These are phyloP conservation scores for Caloboletus firmus DNA, from an alignment of 1,284 basidiomycete genomes.

Conservation along the genomic window DNA sequence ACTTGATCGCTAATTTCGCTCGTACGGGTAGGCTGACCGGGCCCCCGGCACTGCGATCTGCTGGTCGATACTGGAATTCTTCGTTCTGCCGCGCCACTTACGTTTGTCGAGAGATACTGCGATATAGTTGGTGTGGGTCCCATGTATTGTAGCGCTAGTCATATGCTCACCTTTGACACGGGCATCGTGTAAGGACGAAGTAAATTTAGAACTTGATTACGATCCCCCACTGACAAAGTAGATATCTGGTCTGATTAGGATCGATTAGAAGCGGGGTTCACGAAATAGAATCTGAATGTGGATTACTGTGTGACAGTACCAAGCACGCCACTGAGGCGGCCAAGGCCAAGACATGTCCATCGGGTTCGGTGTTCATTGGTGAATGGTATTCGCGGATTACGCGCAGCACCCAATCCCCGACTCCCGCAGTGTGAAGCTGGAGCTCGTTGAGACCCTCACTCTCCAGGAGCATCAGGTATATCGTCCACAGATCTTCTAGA, in stretches of 20 bases:
- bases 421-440: slow-evolving; percentile 41
- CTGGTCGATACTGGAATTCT: slow-evolving; percentile 22
- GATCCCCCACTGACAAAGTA: slow-evolving; percentile 32
- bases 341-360: slow-evolving; percentile 26
- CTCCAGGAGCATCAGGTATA: slow-evolving; percentile 53
- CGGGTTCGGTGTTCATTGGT: slow-evolving; percentile 3
- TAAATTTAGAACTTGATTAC: slow-evolving; percentile 38
- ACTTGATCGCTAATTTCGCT: slow-evolving; percentile 11
- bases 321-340: slow-evolving; percentile 36
- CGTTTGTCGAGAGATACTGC: slow-evolving; percentile 27
- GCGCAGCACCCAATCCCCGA: slow-evolving; percentile 37
- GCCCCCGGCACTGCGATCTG: slow-evolving; percentile 24
- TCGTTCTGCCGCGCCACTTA: slow-evolving; percentile 28
- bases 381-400: slow-evolving; percentile 21
- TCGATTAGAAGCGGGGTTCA: slow-evolving; percentile 26
- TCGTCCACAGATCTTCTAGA: slow-evolving; percentile 49
- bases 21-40: slow-evolving; percentile 10
- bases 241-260: slow-evolving; percentile 38
- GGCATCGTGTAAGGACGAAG: slow-evolving; percentile 40
- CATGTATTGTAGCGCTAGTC: slow-evolving; percentile 4
- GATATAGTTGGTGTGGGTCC: slow-evolving; percentile 21
- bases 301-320: slow-evolving; percentile 38
- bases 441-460: slow-evolving; percentile 44
- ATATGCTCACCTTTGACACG: slow-evolving; percentile 31
- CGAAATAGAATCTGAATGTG: slow-evolving; percentile 28